Base-by-base conservation (phyloP, 345 rosid species). In the Garcia nutans region DNA sequence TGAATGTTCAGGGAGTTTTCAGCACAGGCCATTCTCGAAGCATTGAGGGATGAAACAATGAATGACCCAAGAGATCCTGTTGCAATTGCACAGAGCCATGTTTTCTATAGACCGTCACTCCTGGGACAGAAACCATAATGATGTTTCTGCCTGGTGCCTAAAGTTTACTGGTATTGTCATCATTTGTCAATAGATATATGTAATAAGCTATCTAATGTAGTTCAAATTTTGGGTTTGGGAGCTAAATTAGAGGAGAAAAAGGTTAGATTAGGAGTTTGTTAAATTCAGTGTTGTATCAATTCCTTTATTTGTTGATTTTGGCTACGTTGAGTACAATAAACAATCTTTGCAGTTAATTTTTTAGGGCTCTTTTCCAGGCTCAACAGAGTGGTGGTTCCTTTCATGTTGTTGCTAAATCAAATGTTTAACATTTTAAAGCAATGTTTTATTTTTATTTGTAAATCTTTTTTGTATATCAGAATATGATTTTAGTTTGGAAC, bases 1-100 rank as follows among this genome's bases (percentile, higher is more conserved):
- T 52, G 13, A 12, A 13, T 11, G 9, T 65, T 28, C 79, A 80
- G 82, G 82, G 82, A 80, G 73, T 75, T 55, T 37, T 3, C 76
- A 49, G 76, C 69, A 13, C 66, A 71, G 52, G 79, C 82, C 73
- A 80, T 80, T 65, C 82, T 80, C 65, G 67, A 80, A 71, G 82
- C 79, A 4, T 66, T 80, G n/a, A 80, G 79, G 73, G 82, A 80
- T 37, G 82, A 80, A 65, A 75, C 79, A 0, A 75, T 80, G 82
- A 80, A 80, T 22, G 82, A 80, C 49, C 82, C 82, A 47, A 80
- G 82, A 71, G 82, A 80, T 58, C 79, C 79, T 17, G 75, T 80
- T 7, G 76, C 75, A 68, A 80, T 80, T 33, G 82, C 81, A 22
- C 81, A 77, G 59, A 79, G 72, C 64, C 74, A 71, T 11, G 77